Evolutionary conservation across 129 eudicot species (phyloP), one percentile per base, ranked within the genome.

Genomic region (Pittosporum tobira): DNA sequence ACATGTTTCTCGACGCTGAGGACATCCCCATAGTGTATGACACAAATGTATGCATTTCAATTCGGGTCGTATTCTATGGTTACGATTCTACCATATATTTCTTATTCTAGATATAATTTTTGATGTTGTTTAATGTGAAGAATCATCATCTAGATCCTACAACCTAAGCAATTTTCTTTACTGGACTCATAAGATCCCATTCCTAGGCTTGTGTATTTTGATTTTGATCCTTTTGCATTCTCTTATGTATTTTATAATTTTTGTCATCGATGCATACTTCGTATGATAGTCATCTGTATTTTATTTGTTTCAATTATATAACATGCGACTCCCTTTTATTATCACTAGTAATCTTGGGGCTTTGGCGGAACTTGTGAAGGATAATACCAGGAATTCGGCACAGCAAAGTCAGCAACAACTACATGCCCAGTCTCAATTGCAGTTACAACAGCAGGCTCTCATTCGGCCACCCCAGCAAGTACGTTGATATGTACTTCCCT

Each of bases 381-480:
- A 83, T 67, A 66, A 80, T 64, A 74, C 84, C 36, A 78, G 79
- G 75, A 86, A 62, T 60, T 54, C 58, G 74, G 80, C 73, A 16
- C 98, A 76, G 53, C 90, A 74, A 68, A 54, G 75, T 59, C 90
- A 79, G 56, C 73, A 70, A 64, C 94, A 85, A 74, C 76, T 73
- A 51, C 85, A 77, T 64, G 70, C 74, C 53, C 97, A 82, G 84
- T 77, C 82, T 48, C 97, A 77, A 55, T 25, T 79, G 69, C 89
- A 79, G 62, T 48, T 75, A 44, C 82, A 74, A 40, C 90, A 81
- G 21, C 96, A 80, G 63, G 67, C 77, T 67, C 24, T 70, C 60
- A 75, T 85, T 49, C 80, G 75, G 68, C 84, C 80, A 55, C 67
- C 94, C 30, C 98, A 85, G 61, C 95, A 90, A 77, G 95, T 82